phyloP scores from a whole-genome alignment of 805 yeast species.

The Cyberlindnera misumaiensis region DNA sequence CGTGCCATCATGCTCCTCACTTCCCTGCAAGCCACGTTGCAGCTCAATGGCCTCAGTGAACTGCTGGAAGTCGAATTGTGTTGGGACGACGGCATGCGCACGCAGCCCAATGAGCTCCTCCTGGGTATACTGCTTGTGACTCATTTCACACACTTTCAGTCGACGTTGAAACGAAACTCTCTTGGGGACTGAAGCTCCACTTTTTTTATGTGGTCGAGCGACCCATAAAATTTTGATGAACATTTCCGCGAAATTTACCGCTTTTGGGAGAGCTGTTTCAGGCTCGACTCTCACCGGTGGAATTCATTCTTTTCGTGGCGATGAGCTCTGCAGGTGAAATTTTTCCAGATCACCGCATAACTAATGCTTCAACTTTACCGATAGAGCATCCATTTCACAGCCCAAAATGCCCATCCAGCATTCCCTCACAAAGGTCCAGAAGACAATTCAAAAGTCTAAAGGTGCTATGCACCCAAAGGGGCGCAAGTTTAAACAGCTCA shows the following conservation, averaged over 20 bases:
- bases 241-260: not conserved
- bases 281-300: too few relatives aligned
- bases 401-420: constrained; percentile 56
- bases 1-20: constrained; percentile 21
- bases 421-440: constrained; percentile 57
- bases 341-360: not conserved
- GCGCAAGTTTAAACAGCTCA: constrained; percentile 76
- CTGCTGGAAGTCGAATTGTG: constrained; percentile 55
- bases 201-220: constrained; percentile 1
- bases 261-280: not conserved
- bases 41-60: constrained; percentile 62
- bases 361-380: not conserved
- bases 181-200: not conserved
- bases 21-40: constrained; percentile 43
- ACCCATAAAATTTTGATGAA: constrained; percentile 1
- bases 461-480: constrained; percentile 79
- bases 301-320: not conserved
- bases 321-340: not conserved
- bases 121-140: constrained; percentile 49
- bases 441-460: constrained; percentile 47
- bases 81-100: constrained; percentile 51
- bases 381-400: not conserved
- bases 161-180: too few relatives aligned
- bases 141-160: too few relatives aligned
- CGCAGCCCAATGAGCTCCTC: constrained; percentile 59